phyloP scores from a whole-genome alignment of 495 filamentous ascomycete genomes.

The Aspergillus olivimuriae region DNA sequence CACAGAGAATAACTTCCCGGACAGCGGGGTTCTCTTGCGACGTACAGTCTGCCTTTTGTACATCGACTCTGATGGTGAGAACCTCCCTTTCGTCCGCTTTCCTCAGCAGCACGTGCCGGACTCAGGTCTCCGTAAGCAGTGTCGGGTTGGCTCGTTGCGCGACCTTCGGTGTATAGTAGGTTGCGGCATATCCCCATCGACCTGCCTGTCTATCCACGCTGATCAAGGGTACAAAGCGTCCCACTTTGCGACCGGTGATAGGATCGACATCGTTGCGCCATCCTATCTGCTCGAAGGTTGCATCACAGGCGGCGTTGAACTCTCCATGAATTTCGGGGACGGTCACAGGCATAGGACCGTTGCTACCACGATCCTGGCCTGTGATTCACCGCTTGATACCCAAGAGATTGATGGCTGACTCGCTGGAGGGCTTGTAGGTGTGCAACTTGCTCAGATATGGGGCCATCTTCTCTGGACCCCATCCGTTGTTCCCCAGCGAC shows the following conservation, averaged over 20 bases:
- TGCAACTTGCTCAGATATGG: slow-evolving; percentile 36
- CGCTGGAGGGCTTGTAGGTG: slow-evolving; percentile 11
- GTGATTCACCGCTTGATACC: slow-evolving; percentile 13
- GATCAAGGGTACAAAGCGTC: slow-evolving; percentile 16
- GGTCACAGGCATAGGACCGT: slow-evolving; percentile 22
- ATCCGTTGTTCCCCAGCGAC: slow-evolving; percentile 44
- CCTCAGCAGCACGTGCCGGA: slow-evolving; percentile 34
- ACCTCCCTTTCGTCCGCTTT: slow-evolving; percentile 11
- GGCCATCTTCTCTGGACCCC: slow-evolving; percentile 39
- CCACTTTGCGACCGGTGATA: slow-evolving; percentile 15
- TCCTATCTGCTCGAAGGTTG: slow-evolving; percentile 17
- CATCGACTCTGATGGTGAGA: slow-evolving; percentile 27
- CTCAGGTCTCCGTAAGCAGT: slow-evolving; percentile 38
- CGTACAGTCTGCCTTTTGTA: slow-evolving; percentile 19
- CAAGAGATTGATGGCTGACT: slow-evolving; percentile 7
- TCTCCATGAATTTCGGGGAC: slow-evolving; percentile 16
- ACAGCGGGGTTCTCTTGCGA: slow-evolving; percentile 35
- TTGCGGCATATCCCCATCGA: slow-evolving; percentile 35
- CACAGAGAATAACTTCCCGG: slow-evolving; percentile 49
- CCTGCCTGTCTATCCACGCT: slow-evolving; percentile 13
- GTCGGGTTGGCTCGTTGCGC: slow-evolving; percentile 38
- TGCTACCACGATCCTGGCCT: slow-evolving; percentile 7
- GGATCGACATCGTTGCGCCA: slow-evolving; percentile 19
- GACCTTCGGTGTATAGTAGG: slow-evolving; percentile 21
- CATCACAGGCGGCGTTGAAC: slow-evolving; percentile 22